These are phyloP conservation scores for Pseudogymnoascus sp. DNA, from an alignment of 2,329 filamentous ascomycete species.

Conservation along the genomic window DNA sequence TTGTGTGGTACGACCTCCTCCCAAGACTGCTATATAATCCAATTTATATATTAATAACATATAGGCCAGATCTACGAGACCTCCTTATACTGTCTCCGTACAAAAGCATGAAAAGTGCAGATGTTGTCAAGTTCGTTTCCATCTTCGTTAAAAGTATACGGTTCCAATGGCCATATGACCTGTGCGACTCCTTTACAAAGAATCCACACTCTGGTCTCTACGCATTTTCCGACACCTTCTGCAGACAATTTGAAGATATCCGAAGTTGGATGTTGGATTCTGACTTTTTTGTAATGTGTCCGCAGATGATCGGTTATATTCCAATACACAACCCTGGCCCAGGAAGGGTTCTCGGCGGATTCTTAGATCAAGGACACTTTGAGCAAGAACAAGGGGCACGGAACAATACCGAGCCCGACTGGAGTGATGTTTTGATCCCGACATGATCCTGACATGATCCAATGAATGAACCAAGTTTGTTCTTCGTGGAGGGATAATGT, in stretches of 20 bases:
- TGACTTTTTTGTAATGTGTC: conserved; percentile 4
- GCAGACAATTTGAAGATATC: neutral
- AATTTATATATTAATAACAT: neutral
- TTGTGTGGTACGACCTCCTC: neutral
- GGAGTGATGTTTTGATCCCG: conserved; percentile 1
- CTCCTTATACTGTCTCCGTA: neutral
- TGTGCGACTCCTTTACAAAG: neutral
- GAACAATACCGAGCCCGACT: neutral
- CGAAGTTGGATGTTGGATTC: conserved; percentile 7
- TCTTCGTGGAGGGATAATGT: neutral
- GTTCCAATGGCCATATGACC: neutral
- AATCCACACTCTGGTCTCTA: neutral
- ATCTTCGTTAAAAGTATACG: conserved; percentile 3
- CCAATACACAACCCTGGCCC: conserved; percentile 4
- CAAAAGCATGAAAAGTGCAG: conserved; percentile 1
- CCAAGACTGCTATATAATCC: neutral
- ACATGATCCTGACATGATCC: conserved; percentile 4
- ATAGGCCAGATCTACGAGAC: neutral
- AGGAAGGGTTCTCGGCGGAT: neutral
- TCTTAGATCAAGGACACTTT: neutral
- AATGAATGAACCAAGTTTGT: neutral
- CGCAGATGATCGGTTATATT: neutral
- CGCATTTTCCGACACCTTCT: neutral
- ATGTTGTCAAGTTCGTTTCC: neutral
- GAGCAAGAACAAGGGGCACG: neutral